Percentiles rank a stretch among this genome's conserved stretches.
Conservation (phyloP, 306 rosid species). For the Medicago arabica region DNA sequence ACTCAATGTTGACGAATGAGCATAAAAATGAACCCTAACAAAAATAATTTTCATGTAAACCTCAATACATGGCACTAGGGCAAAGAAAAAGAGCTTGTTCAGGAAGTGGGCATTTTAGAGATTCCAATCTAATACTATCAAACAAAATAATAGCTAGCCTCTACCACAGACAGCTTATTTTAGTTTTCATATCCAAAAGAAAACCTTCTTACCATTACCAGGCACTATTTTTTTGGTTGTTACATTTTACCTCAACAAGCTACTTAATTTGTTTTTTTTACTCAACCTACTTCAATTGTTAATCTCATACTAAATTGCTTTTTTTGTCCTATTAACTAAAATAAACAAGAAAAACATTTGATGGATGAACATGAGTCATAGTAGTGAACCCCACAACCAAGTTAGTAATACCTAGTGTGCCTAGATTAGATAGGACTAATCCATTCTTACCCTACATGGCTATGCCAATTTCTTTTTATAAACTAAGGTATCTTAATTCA, state of each 20-base stretch:
- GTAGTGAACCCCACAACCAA: not conserved
- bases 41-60: too few relatives aligned
- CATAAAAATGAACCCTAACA: too few relatives aligned
- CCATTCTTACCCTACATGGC: not conserved
- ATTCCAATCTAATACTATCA: not conserved
- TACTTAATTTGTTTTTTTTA: not conserved
- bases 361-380: conserved; percentile 9
- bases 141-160: conserved; percentile 1
- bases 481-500: not conserved
- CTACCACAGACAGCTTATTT: not conserved
- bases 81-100: too few relatives aligned
- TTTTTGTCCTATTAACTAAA: conserved; percentile 10
- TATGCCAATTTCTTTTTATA: not conserved
- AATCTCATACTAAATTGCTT: not conserved
- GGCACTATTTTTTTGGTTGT: not conserved
- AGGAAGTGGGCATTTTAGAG: not conserved
- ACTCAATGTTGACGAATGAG: too few relatives aligned
- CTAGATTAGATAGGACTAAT: not conserved
- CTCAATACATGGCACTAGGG: too few relatives aligned
- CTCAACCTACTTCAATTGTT: not conserved
- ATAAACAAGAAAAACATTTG: not conserved
- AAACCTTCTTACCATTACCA: not conserved
- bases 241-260: not conserved
- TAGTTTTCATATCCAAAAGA: not conserved
- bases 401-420: not conserved